Percentiles rank a stretch among this genome's conserved stretches.
Conservation (phyloP, 768 basidiomycete species). For the Astraeus odoratus region DNA sequence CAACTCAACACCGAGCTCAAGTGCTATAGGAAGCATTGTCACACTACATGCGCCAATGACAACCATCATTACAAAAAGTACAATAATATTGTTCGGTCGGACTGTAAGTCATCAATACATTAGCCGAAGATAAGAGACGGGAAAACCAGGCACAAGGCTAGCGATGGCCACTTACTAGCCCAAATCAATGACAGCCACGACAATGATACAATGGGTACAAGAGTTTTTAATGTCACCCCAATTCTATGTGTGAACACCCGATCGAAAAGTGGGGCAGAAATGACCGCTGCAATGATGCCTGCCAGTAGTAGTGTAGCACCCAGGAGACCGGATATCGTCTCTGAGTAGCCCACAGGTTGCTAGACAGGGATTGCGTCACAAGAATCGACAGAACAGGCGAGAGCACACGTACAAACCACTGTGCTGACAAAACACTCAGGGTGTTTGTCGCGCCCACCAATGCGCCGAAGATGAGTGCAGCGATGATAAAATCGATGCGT, state of each 20-base stretch:
- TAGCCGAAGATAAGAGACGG: not conserved
- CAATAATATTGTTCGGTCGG: conserved; percentile 50
- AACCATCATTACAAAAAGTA: conserved; percentile 59
- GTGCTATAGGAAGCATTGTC: conserved; percentile 64
- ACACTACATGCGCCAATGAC: conserved; percentile 62
- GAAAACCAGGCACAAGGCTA: not conserved
- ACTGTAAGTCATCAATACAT: conserved; percentile 33
- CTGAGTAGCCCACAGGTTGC: conserved; percentile 69
- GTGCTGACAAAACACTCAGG: conserved; percentile 58
- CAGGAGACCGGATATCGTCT: conserved; percentile 59
- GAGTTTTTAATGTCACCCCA: conserved; percentile 48
- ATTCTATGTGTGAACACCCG: conserved; percentile 74
- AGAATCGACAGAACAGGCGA: not conserved
- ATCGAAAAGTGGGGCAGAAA: conserved; percentile 73
- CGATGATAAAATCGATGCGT: conserved; percentile 62
- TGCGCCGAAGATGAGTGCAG: conserved; percentile 54
- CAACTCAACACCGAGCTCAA: conserved; percentile 76
- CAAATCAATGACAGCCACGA: conserved; percentile 75
- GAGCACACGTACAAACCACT: conserved; percentile 53
- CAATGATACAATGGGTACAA: conserved; percentile 54
- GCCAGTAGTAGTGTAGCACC: conserved; percentile 62
- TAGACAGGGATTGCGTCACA: conserved; percentile 17
- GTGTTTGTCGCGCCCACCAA: conserved; percentile 59
- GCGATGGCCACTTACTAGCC: conserved; percentile 47
- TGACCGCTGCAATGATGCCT: conserved; percentile 61